These are phyloP conservation scores for Cystofilobasidium capitatum DNA, from an alignment of 768 basidiomycete species.

Conservation along the genomic window DNA sequence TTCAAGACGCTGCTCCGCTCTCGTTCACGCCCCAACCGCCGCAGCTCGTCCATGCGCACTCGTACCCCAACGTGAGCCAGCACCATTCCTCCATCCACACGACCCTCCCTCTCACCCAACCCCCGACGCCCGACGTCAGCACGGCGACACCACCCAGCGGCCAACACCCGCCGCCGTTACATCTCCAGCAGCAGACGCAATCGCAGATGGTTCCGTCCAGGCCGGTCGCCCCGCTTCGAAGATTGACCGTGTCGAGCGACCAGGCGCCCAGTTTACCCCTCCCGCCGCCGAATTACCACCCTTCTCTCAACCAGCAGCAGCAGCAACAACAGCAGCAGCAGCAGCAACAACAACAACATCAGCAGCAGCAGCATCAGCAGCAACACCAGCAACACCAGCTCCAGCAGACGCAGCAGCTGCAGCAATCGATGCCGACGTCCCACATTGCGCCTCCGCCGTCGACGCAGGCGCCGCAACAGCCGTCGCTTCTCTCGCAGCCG, in stretches of 20 bases:
- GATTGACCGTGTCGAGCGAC: constrained; percentile 27
- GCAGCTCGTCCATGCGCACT: constrained; percentile 38
- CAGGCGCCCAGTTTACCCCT: background rate
- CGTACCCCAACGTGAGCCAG: constrained; percentile 39
- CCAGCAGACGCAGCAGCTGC: constrained; percentile 13
- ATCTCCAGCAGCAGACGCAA: constrained; percentile 31
- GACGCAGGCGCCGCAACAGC: background rate
- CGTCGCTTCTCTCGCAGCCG: background rate
- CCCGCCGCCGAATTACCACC: constrained; percentile 8
- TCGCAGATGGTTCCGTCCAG: constrained; percentile 35
- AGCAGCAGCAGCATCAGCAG: constrained; percentile 22
- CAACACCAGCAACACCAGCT: background rate
- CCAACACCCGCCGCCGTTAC: constrained; percentile 19
- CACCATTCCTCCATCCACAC: too few relatives aligned
- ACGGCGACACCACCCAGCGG: constrained; percentile 2
- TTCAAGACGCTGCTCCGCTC: background rate
- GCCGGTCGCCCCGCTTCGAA: constrained; percentile 34
- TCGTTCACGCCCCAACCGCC: background rate
- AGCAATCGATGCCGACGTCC: background rate
- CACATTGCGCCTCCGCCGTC: background rate
- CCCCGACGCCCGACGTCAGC: constrained; percentile 24
- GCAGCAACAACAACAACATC: constrained; percentile 21
- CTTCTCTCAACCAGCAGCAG: constrained; percentile 29
- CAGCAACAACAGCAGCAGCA: constrained; percentile 31
- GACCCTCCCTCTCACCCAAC: background rate